Evolutionary conservation across 306 rosid species (phyloP).

Genomic region (Argentina anserina): DNA sequence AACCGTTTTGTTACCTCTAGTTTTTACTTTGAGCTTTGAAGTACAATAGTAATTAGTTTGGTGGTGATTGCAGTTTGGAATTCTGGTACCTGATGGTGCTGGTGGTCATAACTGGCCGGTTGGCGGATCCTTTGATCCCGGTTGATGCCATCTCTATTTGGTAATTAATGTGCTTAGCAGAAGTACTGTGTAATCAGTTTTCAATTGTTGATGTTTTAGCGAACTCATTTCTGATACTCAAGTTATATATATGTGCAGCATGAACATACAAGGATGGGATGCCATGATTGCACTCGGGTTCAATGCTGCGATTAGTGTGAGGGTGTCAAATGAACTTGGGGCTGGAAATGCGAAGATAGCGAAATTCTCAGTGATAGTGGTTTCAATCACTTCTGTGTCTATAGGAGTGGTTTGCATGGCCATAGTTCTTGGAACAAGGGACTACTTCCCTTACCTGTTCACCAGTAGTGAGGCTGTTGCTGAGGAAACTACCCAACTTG

Average conservation of each 20-base stretch:
- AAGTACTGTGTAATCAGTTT: background rate
- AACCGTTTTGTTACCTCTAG: background rate
- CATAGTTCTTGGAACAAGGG: conserved; percentile 42
- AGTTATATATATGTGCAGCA: conserved; percentile 36
- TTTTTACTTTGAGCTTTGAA: background rate
- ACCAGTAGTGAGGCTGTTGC: conserved; percentile 60
- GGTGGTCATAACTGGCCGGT: conserved; percentile 64
- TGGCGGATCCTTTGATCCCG: conserved; percentile 53
- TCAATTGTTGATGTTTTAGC: background rate
- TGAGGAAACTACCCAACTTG: conserved; percentile 61
- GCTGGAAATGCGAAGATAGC: conserved; percentile 55
- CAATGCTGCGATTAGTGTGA: conserved; percentile 80
- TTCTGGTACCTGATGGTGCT: conserved; percentile 82
- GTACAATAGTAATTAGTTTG: background rate
- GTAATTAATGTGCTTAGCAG: conserved; percentile 37
- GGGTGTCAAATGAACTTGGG: conserved; percentile 88
- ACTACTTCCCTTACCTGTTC: conserved; percentile 62
- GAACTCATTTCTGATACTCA: background rate
- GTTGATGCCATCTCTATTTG: conserved; percentile 75
- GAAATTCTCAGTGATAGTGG: conserved; percentile 60
- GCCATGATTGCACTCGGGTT: conserved; percentile 73
- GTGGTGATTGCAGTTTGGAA: conserved; percentile 58
- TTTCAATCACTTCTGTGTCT: conserved; percentile 57
- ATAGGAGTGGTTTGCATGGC: conserved; percentile 51
- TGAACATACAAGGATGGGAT: conserved; percentile 75